These are phyloP conservation scores for Phytophthora pini DNA, from an alignment of 352 stramenopile genomes.

Conservation along the genomic window DNA sequence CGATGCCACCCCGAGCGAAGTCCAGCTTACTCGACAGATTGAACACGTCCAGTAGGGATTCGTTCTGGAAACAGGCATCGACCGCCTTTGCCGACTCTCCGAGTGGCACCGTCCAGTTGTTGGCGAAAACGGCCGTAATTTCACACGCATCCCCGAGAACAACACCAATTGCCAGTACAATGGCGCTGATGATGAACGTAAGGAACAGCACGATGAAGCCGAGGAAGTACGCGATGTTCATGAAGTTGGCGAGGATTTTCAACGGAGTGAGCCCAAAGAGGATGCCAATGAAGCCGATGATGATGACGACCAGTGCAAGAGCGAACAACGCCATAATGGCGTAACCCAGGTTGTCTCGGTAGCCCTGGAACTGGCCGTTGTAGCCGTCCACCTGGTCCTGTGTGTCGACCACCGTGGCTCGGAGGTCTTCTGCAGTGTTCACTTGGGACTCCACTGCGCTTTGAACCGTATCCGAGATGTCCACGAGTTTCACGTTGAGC, in stretches of 20 bases:
- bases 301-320: conserved; percentile 57
- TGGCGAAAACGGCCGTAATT: conserved; percentile 47
- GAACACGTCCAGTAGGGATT: conserved; percentile 66
- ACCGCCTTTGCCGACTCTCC: conserved; percentile 53
- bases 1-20: conserved; percentile 66
- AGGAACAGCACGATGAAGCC: conserved; percentile 72
- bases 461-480: conserved; percentile 44
- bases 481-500: conserved; percentile 51
- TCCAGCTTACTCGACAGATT: conserved; percentile 58
- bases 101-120: conserved; percentile 66
- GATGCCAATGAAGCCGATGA: conserved; percentile 64
- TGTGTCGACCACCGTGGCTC: conserved; percentile 38
- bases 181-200: conserved; percentile 62
- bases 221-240: conserved; percentile 77
- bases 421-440: conserved; percentile 30
- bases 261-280: conserved; percentile 69
- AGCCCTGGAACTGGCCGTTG: conserved; percentile 44
- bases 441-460: conserved; percentile 46
- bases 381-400: conserved; percentile 42
- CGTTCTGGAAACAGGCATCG: conserved; percentile 71
- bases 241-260: conserved; percentile 70
- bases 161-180: conserved; percentile 65
- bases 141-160: conserved; percentile 70
- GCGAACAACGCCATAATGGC: conserved; percentile 65
- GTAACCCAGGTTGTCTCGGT: conserved; percentile 46